Evolutionary conservation across 306 rosid species (phyloP).

Genomic region (Corylus heterophylla): DNA sequence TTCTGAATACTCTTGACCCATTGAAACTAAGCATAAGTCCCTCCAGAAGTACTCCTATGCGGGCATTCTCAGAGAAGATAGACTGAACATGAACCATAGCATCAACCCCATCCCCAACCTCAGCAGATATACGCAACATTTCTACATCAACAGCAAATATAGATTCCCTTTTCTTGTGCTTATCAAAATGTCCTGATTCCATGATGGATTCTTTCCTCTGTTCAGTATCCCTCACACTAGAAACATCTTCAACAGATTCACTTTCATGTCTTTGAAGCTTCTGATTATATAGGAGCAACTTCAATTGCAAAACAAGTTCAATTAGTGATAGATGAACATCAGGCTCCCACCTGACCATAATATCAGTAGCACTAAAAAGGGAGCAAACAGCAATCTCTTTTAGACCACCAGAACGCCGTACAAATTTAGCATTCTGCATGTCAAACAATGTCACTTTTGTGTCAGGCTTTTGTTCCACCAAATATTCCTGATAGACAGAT

Average conservation of each 20-base stretch:
- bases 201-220: conserved; percentile 51
- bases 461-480: conserved; percentile 66
- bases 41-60: conserved; percentile 94
- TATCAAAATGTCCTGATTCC: conserved; percentile 62
- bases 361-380: conserved; percentile 97
- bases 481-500: conserved; percentile 79
- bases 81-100: conserved; percentile 89
- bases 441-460: conserved; percentile 77
- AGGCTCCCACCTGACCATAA: conserved; percentile 91
- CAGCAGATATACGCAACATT: conserved; percentile 77
- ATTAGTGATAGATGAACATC: conserved; percentile 77
- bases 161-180: conserved; percentile 81
- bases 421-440: conserved; percentile 95
- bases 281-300: conserved; percentile 68
- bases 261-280: conserved; percentile 57
- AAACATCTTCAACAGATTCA: conserved; percentile 43
- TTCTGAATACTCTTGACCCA: conserved; percentile 75
- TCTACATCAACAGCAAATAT: conserved; percentile 94
- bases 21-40: conserved; percentile 83
- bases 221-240: conserved; percentile 42
- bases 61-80: conserved; percentile 97
- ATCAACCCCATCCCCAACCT: conserved; percentile 94
- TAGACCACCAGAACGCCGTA: conserved; percentile 82
- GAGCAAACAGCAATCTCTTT: conserved; percentile 92
- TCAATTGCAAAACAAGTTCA: conserved; percentile 78